Percentiles rank a stretch among this genome's conserved stretches.
Evolutionary conservation across 192 early-diverging fungal genomes (phyloP).

Genomic region (Pecoramyces ruminantium): DNA sequence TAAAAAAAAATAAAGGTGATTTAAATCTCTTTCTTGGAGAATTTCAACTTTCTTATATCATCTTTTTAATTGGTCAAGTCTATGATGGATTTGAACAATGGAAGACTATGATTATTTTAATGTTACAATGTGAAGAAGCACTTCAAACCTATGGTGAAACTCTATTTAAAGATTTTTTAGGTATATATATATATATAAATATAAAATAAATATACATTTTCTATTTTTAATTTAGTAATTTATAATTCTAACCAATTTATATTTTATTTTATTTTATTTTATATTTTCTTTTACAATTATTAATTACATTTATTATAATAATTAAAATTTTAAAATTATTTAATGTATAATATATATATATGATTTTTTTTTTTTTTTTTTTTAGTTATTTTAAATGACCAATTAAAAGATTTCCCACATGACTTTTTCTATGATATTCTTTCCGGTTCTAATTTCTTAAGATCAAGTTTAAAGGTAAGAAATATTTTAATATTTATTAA

Average conservation of each 20-base stretch:
- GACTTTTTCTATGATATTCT: slow-evolving; percentile 56
- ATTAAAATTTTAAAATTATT: no score
- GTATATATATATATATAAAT: slow-evolving; percentile 13
- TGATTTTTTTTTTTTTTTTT: not conserved
- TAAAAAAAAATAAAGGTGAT: slow-evolving; percentile 6
- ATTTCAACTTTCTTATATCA: slow-evolving; percentile 63
- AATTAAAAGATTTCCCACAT: slow-evolving; percentile 48
- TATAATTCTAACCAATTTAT: no score
- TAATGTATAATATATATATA: no score
- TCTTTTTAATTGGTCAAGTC: slow-evolving; percentile 61
- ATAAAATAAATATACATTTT: no score
- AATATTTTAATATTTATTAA: no score
- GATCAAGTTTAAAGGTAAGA: slow-evolving; percentile 26
- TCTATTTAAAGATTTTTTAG: slow-evolving; percentile 39
- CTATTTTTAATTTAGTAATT: no score
- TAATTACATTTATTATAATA: not conserved
- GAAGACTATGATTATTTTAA: slow-evolving; percentile 57
- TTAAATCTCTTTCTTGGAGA: slow-evolving; percentile 50
- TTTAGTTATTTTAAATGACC: slow-evolving; percentile 28
- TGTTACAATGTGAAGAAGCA: slow-evolving; percentile 45
- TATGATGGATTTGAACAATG: slow-evolving; percentile 77
- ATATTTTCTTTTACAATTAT: not conserved
- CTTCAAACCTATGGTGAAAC: slow-evolving; percentile 15
- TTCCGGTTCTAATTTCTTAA: slow-evolving; percentile 43
- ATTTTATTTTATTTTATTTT: no score